phyloP scores from a whole-genome alignment of 2,329 filamentous ascomycete genomes.

The Cytospora mali region DNA sequence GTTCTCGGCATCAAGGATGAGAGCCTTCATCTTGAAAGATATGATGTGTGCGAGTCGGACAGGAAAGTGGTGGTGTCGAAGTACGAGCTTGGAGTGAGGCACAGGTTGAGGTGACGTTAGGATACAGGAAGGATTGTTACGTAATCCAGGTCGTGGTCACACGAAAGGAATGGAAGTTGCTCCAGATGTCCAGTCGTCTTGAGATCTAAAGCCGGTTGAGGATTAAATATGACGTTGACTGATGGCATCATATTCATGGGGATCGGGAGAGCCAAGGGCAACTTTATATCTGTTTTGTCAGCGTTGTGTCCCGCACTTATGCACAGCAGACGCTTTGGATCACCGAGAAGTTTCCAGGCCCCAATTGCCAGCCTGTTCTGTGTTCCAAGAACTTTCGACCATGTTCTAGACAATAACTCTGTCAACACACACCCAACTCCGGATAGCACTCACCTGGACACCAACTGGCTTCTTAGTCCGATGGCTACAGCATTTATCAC shows the following conservation, averaged over 20 bases:
- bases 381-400: neutral
- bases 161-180: neutral
- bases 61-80: neutral
- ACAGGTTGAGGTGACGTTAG: neutral
- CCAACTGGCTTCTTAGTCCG: too few species aligned
- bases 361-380: neutral
- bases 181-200: too few species aligned
- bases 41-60: neutral
- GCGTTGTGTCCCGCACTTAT: neutral
- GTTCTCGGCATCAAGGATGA: constrained; percentile 27
- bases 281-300: neutral
- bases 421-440: neutral
- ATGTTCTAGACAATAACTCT: neutral
- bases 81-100: neutral
- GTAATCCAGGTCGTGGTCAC: neutral
- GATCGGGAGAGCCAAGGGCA: neutral
- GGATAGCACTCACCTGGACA: too few species aligned
- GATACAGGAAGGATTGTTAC: neutral
- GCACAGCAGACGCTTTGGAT: too few species aligned
- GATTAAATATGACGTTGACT: too few species aligned
- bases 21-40: constrained; percentile 22
- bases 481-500: too few species aligned
- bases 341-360: neutral
- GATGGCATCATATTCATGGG: neutral
- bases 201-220: too few species aligned